phyloP scores from a whole-genome alignment of 2,329 filamentous ascomycete species.

The Fusarium proliferatum region DNA sequence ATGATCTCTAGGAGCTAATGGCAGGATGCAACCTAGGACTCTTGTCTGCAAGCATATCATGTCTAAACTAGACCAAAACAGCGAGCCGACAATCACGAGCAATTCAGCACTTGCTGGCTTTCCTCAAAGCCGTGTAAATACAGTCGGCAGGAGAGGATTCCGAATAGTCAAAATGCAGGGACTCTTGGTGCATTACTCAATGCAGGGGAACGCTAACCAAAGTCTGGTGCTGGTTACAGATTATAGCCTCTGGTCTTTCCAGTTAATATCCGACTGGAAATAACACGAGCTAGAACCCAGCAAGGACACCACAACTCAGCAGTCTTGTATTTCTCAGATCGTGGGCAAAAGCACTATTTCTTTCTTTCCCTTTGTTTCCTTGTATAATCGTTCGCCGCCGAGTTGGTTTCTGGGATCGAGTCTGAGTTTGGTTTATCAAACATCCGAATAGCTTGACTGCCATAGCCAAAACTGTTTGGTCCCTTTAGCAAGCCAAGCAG shows the following conservation, averaged over 20 bases:
- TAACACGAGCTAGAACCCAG: background rate
- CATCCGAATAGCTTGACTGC: too few species aligned
- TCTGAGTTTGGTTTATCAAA: background rate
- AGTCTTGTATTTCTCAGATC: background rate
- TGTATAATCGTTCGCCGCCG: constrained; percentile 10
- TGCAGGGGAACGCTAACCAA: background rate
- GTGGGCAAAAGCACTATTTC: background rate
- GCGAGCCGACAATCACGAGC: background rate
- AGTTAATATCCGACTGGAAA: background rate
- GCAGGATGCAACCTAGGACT: background rate
- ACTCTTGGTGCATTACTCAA: background rate
- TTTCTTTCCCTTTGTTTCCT: background rate
- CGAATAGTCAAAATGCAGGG: background rate
- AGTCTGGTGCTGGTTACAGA: too few species aligned
- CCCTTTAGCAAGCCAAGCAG: background rate
- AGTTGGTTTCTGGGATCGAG: background rate
- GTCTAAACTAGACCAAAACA: background rate
- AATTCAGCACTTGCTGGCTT: constrained; percentile 17
- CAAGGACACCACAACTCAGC: background rate
- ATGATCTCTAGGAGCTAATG: background rate
- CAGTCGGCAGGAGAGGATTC: background rate
- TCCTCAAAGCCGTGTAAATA: background rate
- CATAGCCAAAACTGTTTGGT: background rate
- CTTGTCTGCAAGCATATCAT: background rate
- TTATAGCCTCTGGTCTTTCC: background rate